Evolutionary conservation across 1,284 basidiomycete genomes (phyloP), one percentile per base, ranked within the genome.

Genomic region (Trametes hirsuta): DNA sequence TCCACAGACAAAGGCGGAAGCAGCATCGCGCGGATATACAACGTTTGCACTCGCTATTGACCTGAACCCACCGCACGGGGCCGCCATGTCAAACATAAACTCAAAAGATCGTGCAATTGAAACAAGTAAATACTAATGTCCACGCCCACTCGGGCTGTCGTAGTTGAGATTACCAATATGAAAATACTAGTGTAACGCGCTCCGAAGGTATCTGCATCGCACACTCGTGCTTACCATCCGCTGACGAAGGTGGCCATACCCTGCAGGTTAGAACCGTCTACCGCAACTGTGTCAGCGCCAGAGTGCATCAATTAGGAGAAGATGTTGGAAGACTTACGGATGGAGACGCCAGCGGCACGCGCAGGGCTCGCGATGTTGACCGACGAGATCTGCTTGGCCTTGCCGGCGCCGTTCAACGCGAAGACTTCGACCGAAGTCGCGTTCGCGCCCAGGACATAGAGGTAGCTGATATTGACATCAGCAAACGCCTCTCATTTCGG

Each of bases 231-330:
- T 42, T 18, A 42, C 39, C 39, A n/a, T 11, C 21, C 21, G 44
- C 21, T 22, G 61, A 78, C 67, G 62, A 78, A 80, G 18, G 74
- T 70, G 10, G 78, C 72, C 77, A 79, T 78, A 41, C 79, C 79
- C 57, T 80, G 78, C 12, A 80, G 59, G 64, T 79, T 78, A 41
- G 68, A 68, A 3, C 68, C 65, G 65, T 70, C 77, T 78, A 47
- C 25, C 36, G n/a, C 14, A 15, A 6, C n/a, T 9, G 4, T 4
- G 50, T 56, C 44, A 49, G 30, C 37, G 48, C 30, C 40, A 35
- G 25, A 56, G 1, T 30, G 22, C 41, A 1, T 37, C 24, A 6
- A 39, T 18, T 22, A 34, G 4, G 30, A 35, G 4, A 4, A 11
- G 25, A 9, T 6, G 9, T 6, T 14, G 2, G 14, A 47, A 36